These are phyloP conservation scores for Forsythia viridissima DNA, from an alignment of 257 asterid species.

Conservation along the genomic window DNA sequence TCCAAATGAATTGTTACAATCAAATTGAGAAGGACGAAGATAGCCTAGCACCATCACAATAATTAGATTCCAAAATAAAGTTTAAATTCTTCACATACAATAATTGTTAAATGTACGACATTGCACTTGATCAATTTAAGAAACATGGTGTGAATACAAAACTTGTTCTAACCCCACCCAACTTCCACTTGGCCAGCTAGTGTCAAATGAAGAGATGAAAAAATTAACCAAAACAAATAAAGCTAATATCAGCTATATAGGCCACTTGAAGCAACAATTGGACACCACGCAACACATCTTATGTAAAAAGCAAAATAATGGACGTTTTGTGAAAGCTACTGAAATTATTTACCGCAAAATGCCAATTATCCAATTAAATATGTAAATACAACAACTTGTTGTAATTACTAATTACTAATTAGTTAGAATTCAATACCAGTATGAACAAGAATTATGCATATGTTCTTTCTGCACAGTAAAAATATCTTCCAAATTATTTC, in stretches of 20 bases:
- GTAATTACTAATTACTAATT: background rate
- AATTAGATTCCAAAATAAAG: background rate
- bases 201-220: background rate
- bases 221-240: background rate
- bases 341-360: background rate
- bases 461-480: background rate
- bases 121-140: background rate
- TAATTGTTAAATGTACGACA: background rate
- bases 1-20: background rate
- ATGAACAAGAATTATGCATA: background rate
- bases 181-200: slow-evolving; percentile 21
- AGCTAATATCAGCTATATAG: too few relatives aligned
- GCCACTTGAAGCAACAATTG: background rate
- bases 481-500: background rate
- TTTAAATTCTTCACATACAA: background rate
- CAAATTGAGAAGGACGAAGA: too few relatives aligned
- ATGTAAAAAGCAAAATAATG: background rate
- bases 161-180: slow-evolving; percentile 3
- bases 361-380: background rate
- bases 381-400: background rate
- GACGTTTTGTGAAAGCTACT: background rate
- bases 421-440: background rate
- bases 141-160: background rate
- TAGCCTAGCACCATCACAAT: background rate
- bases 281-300: background rate